A percentile compares a stretch with the other conserved stretches of the same genome.
These are phyloP conservation scores for Trichoderma polysporum DNA, from an alignment of 2,329 filamentous ascomycete species.

Conservation along the genomic window DNA sequence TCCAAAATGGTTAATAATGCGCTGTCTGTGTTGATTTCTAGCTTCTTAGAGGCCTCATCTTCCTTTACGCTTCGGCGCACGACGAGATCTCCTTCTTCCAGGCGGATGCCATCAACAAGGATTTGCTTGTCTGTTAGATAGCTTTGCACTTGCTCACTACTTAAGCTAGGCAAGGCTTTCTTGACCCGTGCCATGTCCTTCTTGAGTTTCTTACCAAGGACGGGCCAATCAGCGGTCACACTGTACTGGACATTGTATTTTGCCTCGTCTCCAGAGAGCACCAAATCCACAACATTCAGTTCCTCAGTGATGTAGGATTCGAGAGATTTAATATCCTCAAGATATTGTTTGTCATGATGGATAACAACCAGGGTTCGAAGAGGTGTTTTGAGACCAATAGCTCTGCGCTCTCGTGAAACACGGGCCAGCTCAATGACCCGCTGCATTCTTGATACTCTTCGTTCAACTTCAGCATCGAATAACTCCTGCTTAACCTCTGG, in stretches of 20 bases:
- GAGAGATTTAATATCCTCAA: conserved; percentile 82
- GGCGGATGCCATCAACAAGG: conserved; percentile 78
- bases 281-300: conserved; percentile 81
- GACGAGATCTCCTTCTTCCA: conserved; percentile 76
- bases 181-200: conserved; percentile 91
- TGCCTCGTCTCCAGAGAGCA: conserved; percentile 82
- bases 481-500: conserved; percentile 85
- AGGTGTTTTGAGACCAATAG: conserved; percentile 85
- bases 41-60: conserved; percentile 65
- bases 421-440: conserved; percentile 89
- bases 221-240: conserved; percentile 87
- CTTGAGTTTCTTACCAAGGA: conserved; percentile 94
- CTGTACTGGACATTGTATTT: conserved; percentile 93
- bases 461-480: conserved; percentile 82
- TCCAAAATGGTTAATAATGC: conserved; percentile 93
- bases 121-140: conserved; percentile 76
- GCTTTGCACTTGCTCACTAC: conserved; percentile 74
- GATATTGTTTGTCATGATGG: conserved; percentile 76
- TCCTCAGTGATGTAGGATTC: conserved; percentile 90
- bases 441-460: conserved; percentile 88
- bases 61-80: conserved; percentile 76
- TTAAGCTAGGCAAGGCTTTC: conserved; percentile 79
- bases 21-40: conserved; percentile 85
- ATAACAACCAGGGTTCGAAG: conserved; percentile 88
- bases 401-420: conserved; percentile 79